Evolutionary conservation across 2,329 filamentous ascomycete genomes (phyloP), one percentile per base, ranked within the genome.

Genomic region (Fusarium decemcellulare): DNA sequence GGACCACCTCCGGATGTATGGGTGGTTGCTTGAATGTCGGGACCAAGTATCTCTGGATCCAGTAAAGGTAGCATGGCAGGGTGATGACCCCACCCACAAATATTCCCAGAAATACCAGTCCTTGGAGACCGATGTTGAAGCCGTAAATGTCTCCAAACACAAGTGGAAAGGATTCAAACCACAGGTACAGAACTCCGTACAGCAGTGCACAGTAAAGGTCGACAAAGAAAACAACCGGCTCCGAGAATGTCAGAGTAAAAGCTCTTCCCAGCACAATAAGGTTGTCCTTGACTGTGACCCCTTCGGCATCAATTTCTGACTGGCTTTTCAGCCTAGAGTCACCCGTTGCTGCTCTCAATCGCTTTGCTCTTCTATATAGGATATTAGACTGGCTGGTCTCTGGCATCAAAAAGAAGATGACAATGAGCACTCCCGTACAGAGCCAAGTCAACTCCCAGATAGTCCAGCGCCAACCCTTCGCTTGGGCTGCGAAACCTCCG

Each of bases 91-190:
- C 57, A 5, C 44, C 59, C 15, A 67, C 50, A 11, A 72, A n/a
- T 5, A 71, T 71, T 2, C 68, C 62, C 0, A 72, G 58, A 18
- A 70, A 72, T 1, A 62, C 68, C 11, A 70, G 63, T 1, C 91
- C 91, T 14, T 85, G 82, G 67, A 92, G 86, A 71, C 87, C 91
- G 4, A 90, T 76, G 16, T 82, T 84, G 76, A 93, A 74, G 1
- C 68, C 63, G 29, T 76, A 76, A 4, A 68, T 70, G 2, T 68
- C 63, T 2, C 16, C 42, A 15, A 72, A 75, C 4, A 76, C 70
- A 5, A 71, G 32, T 6, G 68, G 68, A 29, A 70, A 67, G 2
- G 63, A 61, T 37, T 70, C 66, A 4, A 71, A 71, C 52, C 59
- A 86, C 15, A 81, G 81, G 66, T 86, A 86, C 59, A 79, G 80